A percentile compares a stretch with the other conserved stretches of the same genome.
Evolutionary conservation across 2,329 filamentous ascomycete species (phyloP).

Genomic region (Knufia fluminis): DNA sequence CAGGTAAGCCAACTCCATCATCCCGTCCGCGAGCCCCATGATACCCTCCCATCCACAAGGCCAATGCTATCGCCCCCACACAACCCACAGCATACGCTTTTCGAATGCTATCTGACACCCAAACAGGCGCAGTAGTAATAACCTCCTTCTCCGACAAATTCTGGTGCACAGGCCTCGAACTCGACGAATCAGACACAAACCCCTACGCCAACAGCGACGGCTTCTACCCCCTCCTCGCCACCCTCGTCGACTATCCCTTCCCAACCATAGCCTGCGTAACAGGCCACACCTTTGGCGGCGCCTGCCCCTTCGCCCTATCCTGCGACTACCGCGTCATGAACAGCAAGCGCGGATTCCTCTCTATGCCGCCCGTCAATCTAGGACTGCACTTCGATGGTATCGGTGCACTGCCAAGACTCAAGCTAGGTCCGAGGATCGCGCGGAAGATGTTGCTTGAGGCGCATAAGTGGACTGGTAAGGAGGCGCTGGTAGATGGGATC

Average conservation of each 20-base stretch:
- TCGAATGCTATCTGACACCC: too few relatives aligned
- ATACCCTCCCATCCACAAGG: too few relatives aligned
- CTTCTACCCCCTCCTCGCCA: conserved; percentile 47
- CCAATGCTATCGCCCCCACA: too few relatives aligned
- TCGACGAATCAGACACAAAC: conserved; percentile 40
- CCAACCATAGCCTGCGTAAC: conserved; percentile 41
- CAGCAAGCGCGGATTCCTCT: conserved; percentile 37
- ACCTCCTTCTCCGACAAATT: conserved; percentile 37
- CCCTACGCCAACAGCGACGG: conserved; percentile 48
- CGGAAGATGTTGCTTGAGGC: conserved; percentile 49
- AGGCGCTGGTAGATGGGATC: conserved; percentile 44
- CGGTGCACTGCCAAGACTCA: conserved; percentile 43
- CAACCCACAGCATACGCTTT: too few relatives aligned
- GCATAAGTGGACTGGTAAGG: conserved; percentile 45
- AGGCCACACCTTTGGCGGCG: conserved; percentile 43
- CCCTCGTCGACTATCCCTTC: conserved; percentile 41
- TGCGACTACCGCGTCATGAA: conserved; percentile 44
- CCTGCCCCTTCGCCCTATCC: conserved; percentile 38
- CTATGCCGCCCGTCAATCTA: conserved; percentile 46
- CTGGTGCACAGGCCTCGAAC: conserved; percentile 42
- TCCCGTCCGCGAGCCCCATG: too few relatives aligned
- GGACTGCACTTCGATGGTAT: conserved; percentile 49
- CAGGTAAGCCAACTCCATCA: conserved; percentile 23
- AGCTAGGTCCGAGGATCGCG: conserved; percentile 43
- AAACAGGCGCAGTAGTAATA: conserved; percentile 46